A percentile compares a stretch with the other conserved stretches of the same genome.
Conservation (phyloP, 225 moss, liverwort and hornwort species). For the Polytrichum formosum region DNA sequence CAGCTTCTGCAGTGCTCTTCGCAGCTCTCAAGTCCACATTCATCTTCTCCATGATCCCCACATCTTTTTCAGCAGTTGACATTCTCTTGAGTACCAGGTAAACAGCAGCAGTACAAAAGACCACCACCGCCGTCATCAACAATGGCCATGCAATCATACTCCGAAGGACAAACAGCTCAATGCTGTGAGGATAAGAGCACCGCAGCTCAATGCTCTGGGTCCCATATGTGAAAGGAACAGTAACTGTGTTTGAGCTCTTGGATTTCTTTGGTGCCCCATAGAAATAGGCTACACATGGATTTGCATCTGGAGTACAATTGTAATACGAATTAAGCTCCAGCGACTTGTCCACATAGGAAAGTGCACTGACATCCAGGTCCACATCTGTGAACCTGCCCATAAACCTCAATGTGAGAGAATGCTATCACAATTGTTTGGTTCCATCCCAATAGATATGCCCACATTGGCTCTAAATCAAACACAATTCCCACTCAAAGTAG, state of each 20-base stretch:
- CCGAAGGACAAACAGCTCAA: slow-evolving; percentile 47
- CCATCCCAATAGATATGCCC: too few relatives aligned
- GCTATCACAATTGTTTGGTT: too few relatives aligned
- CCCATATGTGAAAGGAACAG: slow-evolving; percentile 47
- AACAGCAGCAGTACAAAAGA: slow-evolving; percentile 70
- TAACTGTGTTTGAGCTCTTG: slow-evolving; percentile 26
- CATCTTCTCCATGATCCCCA: slow-evolving; percentile 67
- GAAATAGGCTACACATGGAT: slow-evolving; percentile 46
- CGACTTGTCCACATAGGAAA: slow-evolving; percentile 16
- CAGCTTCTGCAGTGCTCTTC: slow-evolving; percentile 72
- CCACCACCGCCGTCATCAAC: slow-evolving; percentile 74
- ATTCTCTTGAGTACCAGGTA: slow-evolving; percentile 78
- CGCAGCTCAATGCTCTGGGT: slow-evolving; percentile 51
- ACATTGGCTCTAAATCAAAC: too few relatives aligned
- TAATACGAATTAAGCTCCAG: slow-evolving; percentile 26
- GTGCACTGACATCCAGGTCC: slow-evolving; percentile 33
- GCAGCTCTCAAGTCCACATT: slow-evolving; percentile 57
- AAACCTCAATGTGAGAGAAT: neutral
- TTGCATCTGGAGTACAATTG: slow-evolving; percentile 37
- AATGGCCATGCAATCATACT: slow-evolving; percentile 82
- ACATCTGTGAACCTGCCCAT: slow-evolving; percentile 35
- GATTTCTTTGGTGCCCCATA: slow-evolving; percentile 24
- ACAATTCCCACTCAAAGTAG: too few relatives aligned
- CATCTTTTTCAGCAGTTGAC: slow-evolving; percentile 73
- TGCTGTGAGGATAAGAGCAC: slow-evolving; percentile 29